Base-by-base conservation (phyloP, 768 basidiomycete genomes). In the Cystobasidiopsis lactophilus region DNA sequence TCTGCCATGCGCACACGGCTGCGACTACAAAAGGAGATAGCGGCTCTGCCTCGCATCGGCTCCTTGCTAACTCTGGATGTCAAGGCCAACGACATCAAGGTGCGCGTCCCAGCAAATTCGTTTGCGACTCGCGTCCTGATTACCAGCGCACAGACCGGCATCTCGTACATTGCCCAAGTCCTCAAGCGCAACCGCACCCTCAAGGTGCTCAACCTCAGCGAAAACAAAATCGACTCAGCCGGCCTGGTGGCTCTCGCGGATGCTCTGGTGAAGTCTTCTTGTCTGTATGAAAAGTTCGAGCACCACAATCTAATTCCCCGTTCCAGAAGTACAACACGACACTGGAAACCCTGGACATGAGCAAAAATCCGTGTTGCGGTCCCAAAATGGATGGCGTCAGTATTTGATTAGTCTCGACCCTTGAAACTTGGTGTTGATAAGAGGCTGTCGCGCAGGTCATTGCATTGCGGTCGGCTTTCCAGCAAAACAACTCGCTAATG, bases 181-280 rank as follows among this genome's bases (percentile, higher is more conserved):
- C 70, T 96, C 57, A 96, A 96, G 64, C 79, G 91, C 35, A 96
- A 98, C 66, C 72, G 88, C 40, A 95, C 91, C 2, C 71, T 96
- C 40, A 93, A 91, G 67, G 79, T 95, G 4, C 72, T 95, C 24
- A 96, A 95, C 65, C 68, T 96, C 49, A 80, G 82, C 61, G 91
- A 96, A 65, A 96, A 96, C 66, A 85, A 82, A 65, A 75, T 98
- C 4, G 91, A 91, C 53, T 75, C 82, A 0, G 69, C 73, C 9
- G 84, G 85, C 50, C 70, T 98, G 10, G 76, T 79, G 2, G 69
- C 73, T 0, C 72, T 98, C 14, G 88, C 86, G 0, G 91, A 98
- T 66, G 82, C 88, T 1, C 66, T 98, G 64, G 86, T 89, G 53
- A 59, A 78, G 70, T 45, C 35, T 29, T 10, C 33, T 35, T 16